Conservation (phyloP, 2,329 filamentous ascomycete genomes). For the Aspergillus hortae region DNA sequence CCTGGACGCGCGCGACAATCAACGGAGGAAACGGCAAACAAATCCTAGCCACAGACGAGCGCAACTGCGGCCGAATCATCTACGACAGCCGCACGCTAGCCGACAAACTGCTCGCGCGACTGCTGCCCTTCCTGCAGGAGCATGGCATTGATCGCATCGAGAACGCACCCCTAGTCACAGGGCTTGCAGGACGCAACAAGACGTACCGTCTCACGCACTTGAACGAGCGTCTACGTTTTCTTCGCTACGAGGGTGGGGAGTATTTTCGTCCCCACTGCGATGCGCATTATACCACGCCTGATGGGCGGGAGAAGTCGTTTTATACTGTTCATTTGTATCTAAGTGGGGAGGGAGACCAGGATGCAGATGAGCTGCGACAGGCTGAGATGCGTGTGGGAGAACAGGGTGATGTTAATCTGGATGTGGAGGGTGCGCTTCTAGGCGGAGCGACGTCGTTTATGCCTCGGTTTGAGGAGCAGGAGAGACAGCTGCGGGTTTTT, state of each 20-base stretch:
- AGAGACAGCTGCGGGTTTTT: slow-evolving; percentile 39
- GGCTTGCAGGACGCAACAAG: slow-evolving; percentile 41
- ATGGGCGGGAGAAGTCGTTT: slow-evolving; percentile 48
- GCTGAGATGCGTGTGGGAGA: slow-evolving; percentile 17
- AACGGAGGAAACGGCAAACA: slow-evolving; percentile 63
- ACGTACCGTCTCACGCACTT: slow-evolving; percentile 42
- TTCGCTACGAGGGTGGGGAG: slow-evolving; percentile 68
- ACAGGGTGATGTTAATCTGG: slow-evolving; percentile 15
- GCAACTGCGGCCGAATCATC: slow-evolving; percentile 74
- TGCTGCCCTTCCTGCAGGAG: slow-evolving; percentile 45
- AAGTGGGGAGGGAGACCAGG: slow-evolving; percentile 42
- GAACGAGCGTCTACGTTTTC: slow-evolving; percentile 72
- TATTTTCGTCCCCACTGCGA: slow-evolving; percentile 74
- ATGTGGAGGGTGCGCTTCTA: slow-evolving; percentile 34
- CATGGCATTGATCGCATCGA: slow-evolving; percentile 44
- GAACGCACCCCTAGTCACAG: slow-evolving; percentile 42
- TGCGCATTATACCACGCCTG: slow-evolving; percentile 57
- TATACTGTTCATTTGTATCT: slow-evolving; percentile 58
- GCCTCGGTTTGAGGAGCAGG: slow-evolving; percentile 25
- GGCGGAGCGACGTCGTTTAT: slow-evolving; percentile 57
- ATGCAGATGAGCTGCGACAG: slow-evolving; percentile 23
- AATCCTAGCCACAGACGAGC: slow-evolving; percentile 52
- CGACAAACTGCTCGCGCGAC: slow-evolving; percentile 59
- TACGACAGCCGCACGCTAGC: slow-evolving; percentile 65
- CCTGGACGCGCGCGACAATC: slow-evolving; percentile 68